These are phyloP conservation scores for Dactylis glomerata DNA, from an alignment of 176 grass and related monocot genomes.

Conservation along the genomic window DNA sequence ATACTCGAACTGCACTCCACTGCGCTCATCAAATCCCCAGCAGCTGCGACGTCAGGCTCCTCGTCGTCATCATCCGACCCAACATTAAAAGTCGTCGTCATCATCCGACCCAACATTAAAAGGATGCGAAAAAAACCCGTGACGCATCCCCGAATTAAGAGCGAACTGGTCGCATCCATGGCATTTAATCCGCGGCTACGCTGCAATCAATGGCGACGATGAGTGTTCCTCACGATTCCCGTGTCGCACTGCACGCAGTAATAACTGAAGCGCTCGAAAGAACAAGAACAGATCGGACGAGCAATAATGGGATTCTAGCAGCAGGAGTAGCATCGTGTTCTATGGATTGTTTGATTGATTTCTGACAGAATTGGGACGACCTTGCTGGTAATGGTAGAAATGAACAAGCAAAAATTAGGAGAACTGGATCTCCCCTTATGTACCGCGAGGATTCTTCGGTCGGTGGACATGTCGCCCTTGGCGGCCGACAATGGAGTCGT, in stretches of 20 bases:
- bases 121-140: background rate
- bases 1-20: background rate
- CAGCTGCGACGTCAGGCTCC: conserved; percentile 23
- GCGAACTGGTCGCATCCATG: background rate
- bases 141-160: background rate
- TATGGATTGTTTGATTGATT: conserved; percentile 22
- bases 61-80: background rate
- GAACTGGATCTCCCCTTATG: conserved; percentile 5
- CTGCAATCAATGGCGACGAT: background rate
- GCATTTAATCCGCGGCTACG: background rate
- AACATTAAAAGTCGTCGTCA: conserved; percentile 24
- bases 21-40: background rate
- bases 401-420: background rate
- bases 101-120: conserved; percentile 15
- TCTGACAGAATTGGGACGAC: background rate
- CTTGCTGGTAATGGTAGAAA: background rate
- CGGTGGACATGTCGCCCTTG: background rate
- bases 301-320: background rate
- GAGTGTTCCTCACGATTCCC: background rate
- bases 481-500: background rate
- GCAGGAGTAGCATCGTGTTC: background rate
- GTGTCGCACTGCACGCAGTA: background rate
- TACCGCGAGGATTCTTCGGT: background rate
- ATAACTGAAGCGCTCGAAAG: background rate
- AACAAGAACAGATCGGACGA: background rate